Evolutionary conservation across 2,329 filamentous ascomycete species (phyloP), one percentile per base, ranked within the genome.

Genomic region (Aspergillus pseudoglaucus): DNA sequence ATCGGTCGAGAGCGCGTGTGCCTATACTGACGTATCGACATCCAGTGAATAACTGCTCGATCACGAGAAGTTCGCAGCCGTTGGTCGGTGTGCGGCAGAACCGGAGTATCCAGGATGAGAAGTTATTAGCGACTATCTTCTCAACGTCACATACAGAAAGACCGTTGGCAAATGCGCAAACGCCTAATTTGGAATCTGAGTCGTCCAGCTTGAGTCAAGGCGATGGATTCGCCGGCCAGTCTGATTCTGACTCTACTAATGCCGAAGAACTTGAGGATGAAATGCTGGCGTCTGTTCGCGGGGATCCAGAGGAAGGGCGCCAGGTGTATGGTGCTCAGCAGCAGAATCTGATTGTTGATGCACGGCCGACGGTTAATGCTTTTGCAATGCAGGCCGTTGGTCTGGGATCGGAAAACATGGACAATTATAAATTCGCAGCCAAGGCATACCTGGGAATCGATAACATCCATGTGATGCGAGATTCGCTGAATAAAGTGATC

Each of bases 401-500:
- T 6, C 83, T 90, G 65, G 93, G 93, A 2, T 95, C 91, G 0
- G 93, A 98, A 69, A 95, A 96, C 61, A 96, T 97, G 88, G 88
- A 95, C 55, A 87, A 95, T 68, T 98, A 98, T 72, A 88, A 86
- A 52, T 91, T 90, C 60, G 89, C 90, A 14, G 85, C 85, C 50
- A 95, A 96, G 68, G 85, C 86, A 25, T 98, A 94, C 63, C 79
- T 98, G 47, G 93, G 88, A 53, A 98, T 98, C 61, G 91, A 94
- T 66, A 98, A 98, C 65, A 97, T 98, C 51, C 93, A 98, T 63
- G 90, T 96, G 53, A 98, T 98, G 93, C 81, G 93, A 48, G 86
- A 87, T 52, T 97, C 91, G 1, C 75, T 98, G 30, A 84, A 86
- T 58, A 91, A 85, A 57, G 87, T 98, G 17, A 77, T 96, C 46